Conservation (phyloP, 352 stramenopile species). For the Phytophthora capsici region DNA sequence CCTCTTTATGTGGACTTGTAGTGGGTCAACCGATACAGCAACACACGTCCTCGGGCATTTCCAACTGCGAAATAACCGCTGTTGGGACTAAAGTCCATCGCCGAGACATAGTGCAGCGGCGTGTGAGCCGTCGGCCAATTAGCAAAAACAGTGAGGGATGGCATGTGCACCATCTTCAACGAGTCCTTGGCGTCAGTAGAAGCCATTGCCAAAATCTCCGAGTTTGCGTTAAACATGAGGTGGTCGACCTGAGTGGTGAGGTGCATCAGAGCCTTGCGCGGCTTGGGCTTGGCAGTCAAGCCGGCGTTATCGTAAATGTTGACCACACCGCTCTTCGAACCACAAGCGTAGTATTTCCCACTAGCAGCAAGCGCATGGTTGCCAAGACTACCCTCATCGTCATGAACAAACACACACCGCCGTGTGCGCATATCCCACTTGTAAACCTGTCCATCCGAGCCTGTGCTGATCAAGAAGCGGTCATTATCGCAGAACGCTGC, state of each 20-base stretch:
- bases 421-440: slow-evolving; percentile 94
- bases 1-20: slow-evolving; percentile 86
- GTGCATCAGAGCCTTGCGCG: slow-evolving; percentile 97
- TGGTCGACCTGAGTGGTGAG: slow-evolving; percentile 92
- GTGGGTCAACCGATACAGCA: slow-evolving; percentile 97
- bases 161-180: slow-evolving; percentile 96
- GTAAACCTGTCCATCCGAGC: slow-evolving; percentile 97
- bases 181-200: slow-evolving; percentile 92
- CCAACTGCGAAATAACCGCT: slow-evolving; percentile 95
- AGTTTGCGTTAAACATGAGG: slow-evolving; percentile 93
- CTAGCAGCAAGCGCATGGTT: slow-evolving; percentile 84
- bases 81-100: slow-evolving; percentile 96
- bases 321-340: slow-evolving; percentile 96
- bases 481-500: slow-evolving; percentile 94
- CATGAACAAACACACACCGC: slow-evolving; percentile 80
- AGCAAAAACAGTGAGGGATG: slow-evolving; percentile 94
- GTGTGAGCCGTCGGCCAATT: slow-evolving; percentile 98
- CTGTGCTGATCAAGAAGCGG: slow-evolving; percentile 93
- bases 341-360: slow-evolving; percentile 91
- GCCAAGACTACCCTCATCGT: slow-evolving; percentile 87
- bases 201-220: slow-evolving; percentile 95
- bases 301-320: slow-evolving; percentile 95
- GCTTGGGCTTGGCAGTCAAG: slow-evolving; percentile 58
- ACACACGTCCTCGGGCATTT: slow-evolving; percentile 96
- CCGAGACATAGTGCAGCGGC: slow-evolving; percentile 96